Conservation (phyloP, 257 asterid species). For the Capsicum chinense region DNA sequence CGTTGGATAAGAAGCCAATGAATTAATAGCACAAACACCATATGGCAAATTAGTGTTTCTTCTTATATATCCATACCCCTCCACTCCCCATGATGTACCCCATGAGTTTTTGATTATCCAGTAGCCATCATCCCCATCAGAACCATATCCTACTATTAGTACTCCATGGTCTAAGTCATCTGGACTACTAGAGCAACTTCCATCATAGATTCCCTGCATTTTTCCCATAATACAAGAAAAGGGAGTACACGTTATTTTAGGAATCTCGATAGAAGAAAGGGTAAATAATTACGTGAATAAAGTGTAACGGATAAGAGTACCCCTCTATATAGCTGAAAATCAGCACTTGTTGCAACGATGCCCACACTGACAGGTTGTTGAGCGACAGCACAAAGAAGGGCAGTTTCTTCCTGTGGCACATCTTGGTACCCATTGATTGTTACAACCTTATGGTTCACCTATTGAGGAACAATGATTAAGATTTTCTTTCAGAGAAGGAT, state of each 20-base stretch:
- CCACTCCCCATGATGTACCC: conserved; percentile 47
- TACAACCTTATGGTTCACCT: conserved; percentile 38
- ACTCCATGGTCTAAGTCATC: conserved; percentile 39
- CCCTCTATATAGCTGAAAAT: conserved; percentile 47
- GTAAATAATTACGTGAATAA: not conserved
- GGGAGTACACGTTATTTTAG: conserved; percentile 31
- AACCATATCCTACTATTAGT: conserved; percentile 46
- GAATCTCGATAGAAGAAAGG: not conserved
- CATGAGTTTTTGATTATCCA: conserved; percentile 50
- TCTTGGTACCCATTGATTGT: conserved; percentile 43
- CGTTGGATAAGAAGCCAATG: conserved; percentile 46
- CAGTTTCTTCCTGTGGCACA: conserved; percentile 38
- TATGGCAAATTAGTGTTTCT: conserved; percentile 33
- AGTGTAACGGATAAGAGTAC: conserved; percentile 30
- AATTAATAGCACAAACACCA: conserved; percentile 48
- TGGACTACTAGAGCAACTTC: conserved; percentile 44
- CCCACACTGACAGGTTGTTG: conserved; percentile 48
- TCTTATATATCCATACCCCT: conserved; percentile 39
- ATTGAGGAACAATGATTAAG: not conserved
- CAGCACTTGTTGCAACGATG: conserved; percentile 38
- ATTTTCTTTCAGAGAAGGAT: conserved; percentile 8
- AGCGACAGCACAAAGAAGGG: conserved; percentile 45
- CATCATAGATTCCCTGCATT: conserved; percentile 43
- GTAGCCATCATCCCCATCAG: conserved; percentile 36
- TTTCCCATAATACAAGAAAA: conserved; percentile 33